Base-by-base conservation (phyloP, 352 stramenopile genomes). In the Phytopythium helicoides region DNA sequence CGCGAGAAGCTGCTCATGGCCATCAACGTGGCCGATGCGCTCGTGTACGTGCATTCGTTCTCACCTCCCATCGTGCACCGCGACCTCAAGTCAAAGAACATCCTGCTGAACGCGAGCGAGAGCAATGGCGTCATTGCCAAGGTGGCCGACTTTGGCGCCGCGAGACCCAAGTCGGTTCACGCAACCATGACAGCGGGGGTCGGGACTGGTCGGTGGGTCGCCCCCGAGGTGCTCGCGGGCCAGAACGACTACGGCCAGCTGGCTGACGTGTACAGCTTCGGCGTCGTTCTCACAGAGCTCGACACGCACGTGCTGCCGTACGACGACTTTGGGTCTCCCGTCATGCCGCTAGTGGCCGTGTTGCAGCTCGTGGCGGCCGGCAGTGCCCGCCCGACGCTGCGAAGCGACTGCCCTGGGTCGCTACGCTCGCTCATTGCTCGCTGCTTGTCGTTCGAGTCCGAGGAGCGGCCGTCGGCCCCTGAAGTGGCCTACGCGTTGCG, bases 91-190 rank as follows among this genome's bases (percentile, higher is more conserved):
- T 56, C 54, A 16, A 38, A 26, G 25, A 60, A 60, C 47, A 22
- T 60, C 10, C 35, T 56, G 12, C 35, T 70, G 37, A 33, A 33
- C 28, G 61, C 77, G 41, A 53, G 54, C 39, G 31, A 41, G 14
- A 52, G 61, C 47, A 25, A 35, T n/a, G 35, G 61, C 0, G 11
- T 28, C 10, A 22, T 40, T 7, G 74, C 76, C 16, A 90, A 90
- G 60, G 48, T 90, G 33, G 82, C 69, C 23, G 76, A 88, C 46
- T 90, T 90, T 47, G 73, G 72, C 54, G 80, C 83, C 44, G 81
- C 70, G 28, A 69, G 76, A 9, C 68, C 82, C 33, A 63, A 65
- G 23, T 77, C 62, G 26, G 62, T 73, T 18, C 35, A 44, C 33
- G 45, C 19, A 7, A 58, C 52, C 35, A 60, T 60, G 54, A 60